phyloP scores from a whole-genome alignment of 176 grass and related monocot species.

The Poa pratensis region DNA sequence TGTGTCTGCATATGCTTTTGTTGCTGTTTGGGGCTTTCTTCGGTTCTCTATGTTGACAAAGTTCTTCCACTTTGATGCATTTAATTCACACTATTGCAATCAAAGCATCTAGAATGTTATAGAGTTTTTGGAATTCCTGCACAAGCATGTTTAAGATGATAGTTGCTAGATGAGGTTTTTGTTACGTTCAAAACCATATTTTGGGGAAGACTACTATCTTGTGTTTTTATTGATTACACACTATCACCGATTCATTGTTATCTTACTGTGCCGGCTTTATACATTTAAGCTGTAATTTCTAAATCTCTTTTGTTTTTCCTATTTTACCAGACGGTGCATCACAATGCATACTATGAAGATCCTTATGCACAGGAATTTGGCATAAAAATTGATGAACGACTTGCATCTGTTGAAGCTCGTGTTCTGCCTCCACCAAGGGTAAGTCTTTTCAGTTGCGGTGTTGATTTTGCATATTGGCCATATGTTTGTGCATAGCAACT shows the following conservation, averaged over 20 bases:
- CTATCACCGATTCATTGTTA: conserved; percentile 18
- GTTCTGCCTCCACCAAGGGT: conserved; percentile 89
- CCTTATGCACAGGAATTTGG: conserved; percentile 94
- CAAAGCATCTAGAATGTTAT: not conserved
- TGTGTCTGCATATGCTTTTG: not conserved
- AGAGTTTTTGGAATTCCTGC: not conserved
- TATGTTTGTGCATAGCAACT: conserved; percentile 10
- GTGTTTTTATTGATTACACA: conserved; percentile 4
- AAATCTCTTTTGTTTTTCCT: conserved; percentile 9
- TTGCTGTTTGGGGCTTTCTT: not conserved
- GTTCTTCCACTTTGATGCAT: not conserved
- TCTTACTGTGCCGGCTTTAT: conserved; percentile 2
- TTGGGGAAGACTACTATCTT: not conserved
- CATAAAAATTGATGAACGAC: conserved; percentile 80
- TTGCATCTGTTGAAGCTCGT: conserved; percentile 92
- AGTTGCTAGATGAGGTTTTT: conserved; percentile 2
- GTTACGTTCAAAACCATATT: not conserved
- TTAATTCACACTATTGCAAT: conserved; percentile 1
- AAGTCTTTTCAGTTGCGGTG: conserved; percentile 36
- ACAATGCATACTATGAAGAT: conserved; percentile 95
- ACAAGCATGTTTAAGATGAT: not conserved
- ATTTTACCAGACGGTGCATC: conserved; percentile 75
- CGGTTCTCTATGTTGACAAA: conserved; percentile 24
- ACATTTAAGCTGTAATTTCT: conserved; percentile 11
- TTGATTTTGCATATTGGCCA: conserved; percentile 21